A percentile compares a stretch with the other conserved stretches of the same genome.
These are phyloP conservation scores for Syzygium malaccense DNA, from an alignment of 441 rosid genomes.

Conservation along the genomic window DNA sequence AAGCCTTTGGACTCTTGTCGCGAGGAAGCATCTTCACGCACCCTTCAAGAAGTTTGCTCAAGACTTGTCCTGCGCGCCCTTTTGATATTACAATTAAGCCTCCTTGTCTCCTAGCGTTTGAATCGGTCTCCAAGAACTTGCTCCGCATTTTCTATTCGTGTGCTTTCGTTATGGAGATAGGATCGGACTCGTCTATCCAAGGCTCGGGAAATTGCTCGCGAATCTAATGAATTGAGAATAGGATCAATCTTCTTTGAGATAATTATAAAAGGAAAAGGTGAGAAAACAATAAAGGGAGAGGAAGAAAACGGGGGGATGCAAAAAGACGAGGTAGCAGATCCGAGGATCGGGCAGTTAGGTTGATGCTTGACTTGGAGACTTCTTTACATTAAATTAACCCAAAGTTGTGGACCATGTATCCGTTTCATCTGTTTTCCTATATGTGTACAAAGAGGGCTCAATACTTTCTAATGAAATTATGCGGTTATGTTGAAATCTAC, in stretches of 20 bases:
- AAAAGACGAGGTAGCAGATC: not conserved
- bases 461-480: not conserved
- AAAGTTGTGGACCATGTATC: not conserved
- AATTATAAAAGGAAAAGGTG: not conserved
- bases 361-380: not conserved
- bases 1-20: not conserved
- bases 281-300: not conserved
- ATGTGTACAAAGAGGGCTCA: not conserved
- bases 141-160: not conserved
- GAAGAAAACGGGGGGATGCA: not conserved
- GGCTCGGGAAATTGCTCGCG: not conserved
- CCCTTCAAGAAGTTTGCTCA: not conserved
- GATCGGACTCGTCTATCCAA: not conserved
- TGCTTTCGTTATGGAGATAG: not conserved
- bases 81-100: not conserved
- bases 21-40: not conserved
- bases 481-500: not conserved
- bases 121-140: not conserved
- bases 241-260: not conserved
- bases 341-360: not conserved
- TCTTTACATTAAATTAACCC: not conserved
- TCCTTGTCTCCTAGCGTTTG: not conserved
- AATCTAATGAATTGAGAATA: not conserved
- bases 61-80: not conserved
- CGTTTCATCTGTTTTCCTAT: not conserved